Evolutionary conservation across 2,329 filamentous ascomycete genomes (phyloP), one percentile per base, ranked within the genome.

Genomic region (Emergomyces orientalis): DNA sequence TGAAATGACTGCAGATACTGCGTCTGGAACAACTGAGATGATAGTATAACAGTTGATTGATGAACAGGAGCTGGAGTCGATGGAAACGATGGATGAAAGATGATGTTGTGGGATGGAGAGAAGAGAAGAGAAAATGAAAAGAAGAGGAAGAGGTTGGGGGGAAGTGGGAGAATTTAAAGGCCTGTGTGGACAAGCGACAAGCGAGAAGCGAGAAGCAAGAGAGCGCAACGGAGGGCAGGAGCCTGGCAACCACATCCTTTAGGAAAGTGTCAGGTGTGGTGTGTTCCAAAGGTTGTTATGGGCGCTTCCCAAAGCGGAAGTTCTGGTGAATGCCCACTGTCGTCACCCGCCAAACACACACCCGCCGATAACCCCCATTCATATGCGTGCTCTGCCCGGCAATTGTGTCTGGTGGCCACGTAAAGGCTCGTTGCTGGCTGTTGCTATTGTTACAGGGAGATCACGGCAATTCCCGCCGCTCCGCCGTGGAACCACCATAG

Each of bases 161-260:
- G 61, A 58, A 61, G 59, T 57, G 59, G 52, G 59, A 47, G 25
- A n/a, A 54, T 65, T 63, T 64, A 64, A 65, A 62, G 52, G 25
- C 30, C 39, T 27, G 47, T 25, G 62, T 47, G 58, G 47, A 27
- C 58, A 51, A 54, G 51, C 25, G 41, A 58, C 6, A 55, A 37
- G 22, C 30, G 32, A 37, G 19, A n/a, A 34, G 30, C 22, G 14
- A 54, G 30, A 11, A 22, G 34, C 14, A 3, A 19, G 30, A 45
- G n/a, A 14, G 41, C 13, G 41, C 4, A 55, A 55, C 17, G 14
- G 32, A 55, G 5, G 19, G 52, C 32, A 37, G 27, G 52, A 11
- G 30, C 27, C 30, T n/a, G 32, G 30, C 17, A 55, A 51, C 47
- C 47, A 25, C 0, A 13, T 51, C 47, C 25, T 30, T 51, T 27